These are phyloP conservation scores for Trypanosoma scelopori DNA, from an alignment of 208 protist genomes.

Conservation along the genomic window DNA sequence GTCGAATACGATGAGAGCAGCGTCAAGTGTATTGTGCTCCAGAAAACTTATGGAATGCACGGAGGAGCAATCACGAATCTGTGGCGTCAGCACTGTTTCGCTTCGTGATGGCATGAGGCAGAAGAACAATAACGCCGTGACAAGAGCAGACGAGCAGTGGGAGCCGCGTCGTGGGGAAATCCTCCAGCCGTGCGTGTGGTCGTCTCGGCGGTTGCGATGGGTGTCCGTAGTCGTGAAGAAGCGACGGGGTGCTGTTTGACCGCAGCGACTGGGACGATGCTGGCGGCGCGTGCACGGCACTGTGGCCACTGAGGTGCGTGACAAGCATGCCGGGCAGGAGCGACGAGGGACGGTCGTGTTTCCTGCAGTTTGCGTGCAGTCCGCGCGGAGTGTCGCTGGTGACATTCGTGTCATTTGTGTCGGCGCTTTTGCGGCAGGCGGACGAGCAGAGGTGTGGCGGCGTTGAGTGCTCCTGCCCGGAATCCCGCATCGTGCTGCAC, in stretches of 20 bases:
- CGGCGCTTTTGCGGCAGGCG: neutral
- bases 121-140: neutral
- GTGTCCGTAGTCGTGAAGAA: slow-evolving; percentile 7
- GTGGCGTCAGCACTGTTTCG: neutral
- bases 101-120: neutral
- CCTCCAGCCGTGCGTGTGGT: neutral
- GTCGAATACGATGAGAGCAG: too few relatives aligned
- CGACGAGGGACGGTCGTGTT: neutral
- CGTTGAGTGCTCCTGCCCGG: neutral
- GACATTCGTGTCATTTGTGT: too few relatives aligned
- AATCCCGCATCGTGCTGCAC: neutral
- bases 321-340: neutral
- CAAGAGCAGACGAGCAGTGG: neutral
- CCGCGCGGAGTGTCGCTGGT: too few relatives aligned
- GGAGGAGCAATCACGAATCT: neutral
- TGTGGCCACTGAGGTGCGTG: neutral
- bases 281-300: neutral
- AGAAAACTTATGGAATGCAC: too few relatives aligned
- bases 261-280: neutral
- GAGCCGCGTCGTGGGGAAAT: neutral
- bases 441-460: too few relatives aligned
- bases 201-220: neutral
- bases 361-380: too few relatives aligned
- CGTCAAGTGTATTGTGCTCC: too few relatives aligned
- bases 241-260: neutral